Base-by-base conservation (phyloP, 805 yeast species). In the Yamadazyma kitorensis region DNA sequence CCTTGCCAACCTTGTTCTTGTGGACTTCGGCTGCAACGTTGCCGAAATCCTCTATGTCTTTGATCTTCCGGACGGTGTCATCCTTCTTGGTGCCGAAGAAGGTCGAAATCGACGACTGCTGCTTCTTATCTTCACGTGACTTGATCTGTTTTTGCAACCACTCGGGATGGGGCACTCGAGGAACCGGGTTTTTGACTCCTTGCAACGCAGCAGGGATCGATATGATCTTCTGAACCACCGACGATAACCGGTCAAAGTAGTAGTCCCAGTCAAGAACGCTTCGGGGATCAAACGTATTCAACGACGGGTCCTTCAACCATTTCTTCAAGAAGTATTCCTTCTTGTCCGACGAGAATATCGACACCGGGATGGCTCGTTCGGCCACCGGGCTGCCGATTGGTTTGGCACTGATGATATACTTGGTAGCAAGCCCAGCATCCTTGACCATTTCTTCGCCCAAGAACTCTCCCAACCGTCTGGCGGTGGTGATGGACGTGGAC, bases 151-250 rank as follows among this genome's bases (percentile, higher is more conserved):
- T 80, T 39, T 71, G 74, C 36, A 93, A 67, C 99, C 99, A 93
- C 19, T 82, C 93, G 0, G 99, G 99, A 51, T 91, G 97, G 4
- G 76, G 76, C 5, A 94, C 91, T 47, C 97, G 70, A 4, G 97
- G 97, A 27, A 94, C 97, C 0, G 99, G 99, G 51, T 93, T 94
- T 10, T 68, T 61, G 12, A 91, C 76, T 33, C 78, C 78, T 62
- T 93, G 98, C 35, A 91, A 67, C 5, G 97, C 98, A 4, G 99
- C 99, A 2, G 99, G 99, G 46, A 93, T 91, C 0, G 96, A 84
- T 47, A 93, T 86, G 49, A 93, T 87, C 60, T 94, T 93, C 56
- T 89, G 96, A 27, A 94, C 80, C 5, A 89, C 95, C 2, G 96
- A 87, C 0, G 91, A 94, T 22, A 93, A 70, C 50, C 99, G 78